Evolutionary conservation across 495 filamentous ascomycete species (phyloP).

Genomic region (Lichenothelia convexa): DNA sequence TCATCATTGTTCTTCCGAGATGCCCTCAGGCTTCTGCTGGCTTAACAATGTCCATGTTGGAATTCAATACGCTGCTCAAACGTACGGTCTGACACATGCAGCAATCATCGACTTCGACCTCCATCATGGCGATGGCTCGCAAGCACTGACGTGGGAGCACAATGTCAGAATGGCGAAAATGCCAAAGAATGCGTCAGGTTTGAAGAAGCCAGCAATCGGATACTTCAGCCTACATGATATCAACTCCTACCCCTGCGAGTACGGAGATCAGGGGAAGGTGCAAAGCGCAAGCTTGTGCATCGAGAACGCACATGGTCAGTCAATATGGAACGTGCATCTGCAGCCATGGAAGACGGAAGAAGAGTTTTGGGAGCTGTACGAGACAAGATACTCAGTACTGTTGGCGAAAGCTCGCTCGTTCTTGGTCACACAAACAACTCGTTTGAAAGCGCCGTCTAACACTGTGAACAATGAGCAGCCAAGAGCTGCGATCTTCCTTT

Average conservation of each 20-base stretch:
- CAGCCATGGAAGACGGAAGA: slow-evolving; percentile 62
- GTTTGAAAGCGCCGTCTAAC: slow-evolving; percentile 34
- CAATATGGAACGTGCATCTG: slow-evolving; percentile 90
- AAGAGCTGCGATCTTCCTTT: slow-evolving; percentile 79
- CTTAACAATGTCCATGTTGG: slow-evolving; percentile 96
- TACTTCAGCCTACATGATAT: slow-evolving; percentile 97
- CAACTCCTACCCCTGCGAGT: slow-evolving; percentile 90
- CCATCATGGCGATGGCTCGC: slow-evolving; percentile 91
- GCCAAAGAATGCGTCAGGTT: slow-evolving; percentile 44
- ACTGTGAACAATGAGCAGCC: slow-evolving; percentile 38
- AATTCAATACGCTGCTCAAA: slow-evolving; percentile 69
- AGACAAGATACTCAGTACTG: slow-evolving; percentile 51
- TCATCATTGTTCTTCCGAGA: slow-evolving; percentile 77
- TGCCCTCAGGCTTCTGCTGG: slow-evolving; percentile 95
- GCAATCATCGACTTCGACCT: slow-evolving; percentile 95
- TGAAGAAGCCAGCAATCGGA: slow-evolving; percentile 72
- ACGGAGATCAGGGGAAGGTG: slow-evolving; percentile 74
- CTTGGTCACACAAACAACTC: slow-evolving; percentile 46
- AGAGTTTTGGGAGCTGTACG: slow-evolving; percentile 82
- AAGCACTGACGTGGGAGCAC: slow-evolving; percentile 76
- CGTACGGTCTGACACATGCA: slow-evolving; percentile 75
- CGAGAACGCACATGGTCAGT: slow-evolving; percentile 79
- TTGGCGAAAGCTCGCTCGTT: slow-evolving; percentile 66
- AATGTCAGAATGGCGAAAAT: slow-evolving; percentile 42
- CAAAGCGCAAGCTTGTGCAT: slow-evolving; percentile 82